These are phyloP conservation scores for Vaccinium darrowii DNA, from an alignment of 148 eudicot species.

Conservation along the genomic window DNA sequence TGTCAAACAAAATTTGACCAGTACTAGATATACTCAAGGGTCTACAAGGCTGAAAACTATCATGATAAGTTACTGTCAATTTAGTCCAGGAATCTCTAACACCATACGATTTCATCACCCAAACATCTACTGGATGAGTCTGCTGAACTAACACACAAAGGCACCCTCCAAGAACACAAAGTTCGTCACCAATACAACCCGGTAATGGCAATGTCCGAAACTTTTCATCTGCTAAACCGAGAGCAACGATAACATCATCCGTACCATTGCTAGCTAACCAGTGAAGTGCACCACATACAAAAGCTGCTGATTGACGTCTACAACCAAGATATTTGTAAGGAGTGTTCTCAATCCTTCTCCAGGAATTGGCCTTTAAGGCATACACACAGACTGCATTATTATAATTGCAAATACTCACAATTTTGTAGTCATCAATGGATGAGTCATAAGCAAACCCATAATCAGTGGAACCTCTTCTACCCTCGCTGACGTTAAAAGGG, in stretches of 20 bases:
- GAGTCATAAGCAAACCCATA: not conserved
- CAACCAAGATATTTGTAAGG: not conserved
- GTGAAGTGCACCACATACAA: slow-evolving; percentile 10
- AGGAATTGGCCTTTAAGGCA: not conserved
- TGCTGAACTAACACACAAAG: not conserved
- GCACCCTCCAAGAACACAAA: slow-evolving; percentile 10
- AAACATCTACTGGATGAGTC: not conserved
- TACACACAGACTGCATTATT: not conserved
- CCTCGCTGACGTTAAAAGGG: not conserved
- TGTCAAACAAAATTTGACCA: not conserved
- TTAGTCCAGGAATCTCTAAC: slow-evolving; percentile 5
- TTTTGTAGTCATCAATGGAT: not conserved
- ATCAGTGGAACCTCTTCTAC: not conserved
- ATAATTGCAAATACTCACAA: not conserved
- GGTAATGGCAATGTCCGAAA: not conserved
- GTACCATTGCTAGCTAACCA: not conserved
- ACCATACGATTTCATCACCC: slow-evolving; percentile 15
- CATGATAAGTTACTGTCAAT: not conserved
- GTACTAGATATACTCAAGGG: not conserved
- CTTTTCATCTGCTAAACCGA: slow-evolving; percentile 10
- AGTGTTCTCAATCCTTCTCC: slow-evolving; percentile 6
- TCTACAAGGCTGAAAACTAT: not conserved
- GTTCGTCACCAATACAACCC: too few relatives aligned
- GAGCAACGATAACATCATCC: not conserved
- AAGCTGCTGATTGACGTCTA: not conserved